phyloP scores from a whole-genome alignment of 2,329 filamentous ascomycete species.

The Sporothrix phasma region DNA sequence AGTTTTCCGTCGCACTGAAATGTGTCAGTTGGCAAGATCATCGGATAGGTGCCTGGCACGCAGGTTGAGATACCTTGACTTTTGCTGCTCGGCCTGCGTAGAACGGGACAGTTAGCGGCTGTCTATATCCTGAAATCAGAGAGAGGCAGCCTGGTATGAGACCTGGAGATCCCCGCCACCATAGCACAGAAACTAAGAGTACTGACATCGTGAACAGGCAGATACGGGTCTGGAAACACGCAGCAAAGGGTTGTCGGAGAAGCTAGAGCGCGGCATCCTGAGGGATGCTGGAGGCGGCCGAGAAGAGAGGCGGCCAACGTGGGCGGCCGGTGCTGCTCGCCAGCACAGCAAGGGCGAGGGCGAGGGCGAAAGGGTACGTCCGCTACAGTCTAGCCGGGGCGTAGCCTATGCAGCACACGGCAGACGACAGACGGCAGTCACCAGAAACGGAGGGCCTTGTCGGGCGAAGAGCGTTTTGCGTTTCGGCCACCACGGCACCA shows the following conservation, averaged over 20 bases:
- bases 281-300: background rate
- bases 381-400: background rate
- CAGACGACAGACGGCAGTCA: no score
- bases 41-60: background rate
- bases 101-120: background rate
- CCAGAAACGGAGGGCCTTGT: background rate
- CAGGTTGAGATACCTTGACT: slow-evolving; percentile 56
- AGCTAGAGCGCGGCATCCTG: slow-evolving; percentile 32
- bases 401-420: no score
- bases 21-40: background rate
- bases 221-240: slow-evolving; percentile 70
- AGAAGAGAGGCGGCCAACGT: background rate
- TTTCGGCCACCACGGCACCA: background rate
- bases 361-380: background rate
- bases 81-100: slow-evolving; percentile 67
- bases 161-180: no score
- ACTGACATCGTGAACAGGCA: slow-evolving; percentile 64
- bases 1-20: slow-evolving; percentile 82
- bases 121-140: background rate
- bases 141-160: no score
- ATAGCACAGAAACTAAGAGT: background rate
- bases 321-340: background rate
- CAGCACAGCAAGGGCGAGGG: background rate
- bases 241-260: slow-evolving; percentile 46
- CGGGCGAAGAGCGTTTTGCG: background rate